Base-by-base conservation (phyloP, 2,329 filamentous ascomycete genomes). In the Penicillium sp. region DNA sequence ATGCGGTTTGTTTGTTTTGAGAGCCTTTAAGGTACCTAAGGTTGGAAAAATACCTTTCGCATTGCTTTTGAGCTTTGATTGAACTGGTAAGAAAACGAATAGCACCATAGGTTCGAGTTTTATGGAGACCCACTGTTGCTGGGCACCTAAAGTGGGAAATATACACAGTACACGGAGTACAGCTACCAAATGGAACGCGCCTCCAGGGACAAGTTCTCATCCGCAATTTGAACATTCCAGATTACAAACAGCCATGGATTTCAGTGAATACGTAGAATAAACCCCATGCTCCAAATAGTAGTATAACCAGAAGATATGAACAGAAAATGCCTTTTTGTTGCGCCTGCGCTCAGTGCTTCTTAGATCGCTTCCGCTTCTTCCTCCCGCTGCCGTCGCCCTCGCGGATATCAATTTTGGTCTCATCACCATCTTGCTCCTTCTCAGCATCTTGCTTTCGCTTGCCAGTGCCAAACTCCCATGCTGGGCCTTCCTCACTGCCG, bases 401-500 rank as follows among this genome's bases (percentile, higher is more conserved):
- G 28, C 76, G 73, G 41, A 81, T 80, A 69, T 81, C 77, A 43
- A 75, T 70, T 57, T 73, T 71, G 60, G 62, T 72, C 51, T 66
- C 73, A 59, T 66, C 66, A 11, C 61, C 60, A 35, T 67, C 57
- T 42, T 64, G 63, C 2, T 67, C 66, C 17, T 64, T 59, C 42
- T 64, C 61, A 22, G 31, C 45, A 39, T 67, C 65, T 47, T 67
- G 59, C n/a, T 64, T 61, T 61, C 28, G 68, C 59, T 47, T 43
- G 42, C 39, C 37, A 5, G 22, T 41, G 35, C 71, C 71, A 48
- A 74, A 66, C 11, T 69, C 62, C 58, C 75, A 74, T 38, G 67
- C 64, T 3, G 78, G 75, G 65, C 83, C 86, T 5, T 87, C 81
- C 57, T 84, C 82, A 65, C 83, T 79, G 5, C 87, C 87, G 77